Evolutionary conservation across 2,329 filamentous ascomycete species (phyloP).

Genomic region (Davidsoniella virescens): DNA sequence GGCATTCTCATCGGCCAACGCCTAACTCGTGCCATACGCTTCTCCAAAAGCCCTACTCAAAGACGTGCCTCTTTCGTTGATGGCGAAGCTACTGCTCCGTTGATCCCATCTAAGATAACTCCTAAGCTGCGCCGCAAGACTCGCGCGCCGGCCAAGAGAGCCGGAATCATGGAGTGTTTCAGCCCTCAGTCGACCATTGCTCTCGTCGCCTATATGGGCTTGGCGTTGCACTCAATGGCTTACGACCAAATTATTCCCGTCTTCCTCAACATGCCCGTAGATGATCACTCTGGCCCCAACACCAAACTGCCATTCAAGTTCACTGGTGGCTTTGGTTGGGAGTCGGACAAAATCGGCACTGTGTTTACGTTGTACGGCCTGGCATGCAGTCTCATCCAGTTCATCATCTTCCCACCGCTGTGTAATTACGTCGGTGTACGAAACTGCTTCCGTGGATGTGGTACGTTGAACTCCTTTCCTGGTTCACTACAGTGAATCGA

Average conservation of each 20-base stretch:
- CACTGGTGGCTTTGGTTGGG: conserved; percentile 59
- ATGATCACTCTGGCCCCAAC: conserved; percentile 35
- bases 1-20: conserved; percentile 58
- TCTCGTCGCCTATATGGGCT: conserved; percentile 59
- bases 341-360: conserved; percentile 60
- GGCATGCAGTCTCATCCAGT: conserved; percentile 66
- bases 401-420: conserved; percentile 65
- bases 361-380: conserved; percentile 76
- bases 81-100: conserved; percentile 38
- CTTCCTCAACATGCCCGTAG: conserved; percentile 60
- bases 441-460: conserved; percentile 51
- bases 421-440: conserved; percentile 60
- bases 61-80: conserved; percentile 35
- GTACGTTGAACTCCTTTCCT: conserved; percentile 20
- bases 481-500: not conserved
- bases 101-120: conserved; percentile 26
- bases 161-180: conserved; percentile 48
- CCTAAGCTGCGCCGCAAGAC: conserved; percentile 16
- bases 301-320: conserved; percentile 64
- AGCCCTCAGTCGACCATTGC: conserved; percentile 59
- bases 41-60: conserved; percentile 17
- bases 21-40: conserved; percentile 30
- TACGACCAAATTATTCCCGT: conserved; percentile 82
- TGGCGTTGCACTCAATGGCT: conserved; percentile 68
- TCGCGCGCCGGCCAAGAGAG: conserved; percentile 13